Evolutionary conservation across 257 asterid species (phyloP), one percentile per base, ranked within the genome.

Genomic region (Mitragyna speciosa): DNA sequence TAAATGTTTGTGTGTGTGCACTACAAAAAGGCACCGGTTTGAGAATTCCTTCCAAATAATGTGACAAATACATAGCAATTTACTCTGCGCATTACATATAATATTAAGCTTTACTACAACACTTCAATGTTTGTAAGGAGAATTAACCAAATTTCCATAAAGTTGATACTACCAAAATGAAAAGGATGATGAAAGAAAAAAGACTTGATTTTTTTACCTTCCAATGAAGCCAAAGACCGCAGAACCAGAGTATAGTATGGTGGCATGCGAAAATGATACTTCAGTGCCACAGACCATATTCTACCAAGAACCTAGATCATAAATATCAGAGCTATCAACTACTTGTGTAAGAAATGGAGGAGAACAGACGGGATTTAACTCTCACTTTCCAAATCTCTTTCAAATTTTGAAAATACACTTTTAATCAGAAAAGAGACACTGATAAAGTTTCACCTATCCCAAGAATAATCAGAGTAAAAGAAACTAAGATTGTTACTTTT

Each of bases 221-320:
- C 99, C 43, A 95, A 87, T 68, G 99, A 93, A 58, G 98, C 99
- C 84, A 95, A 93, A 78, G 97, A 95, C 70, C 99, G 91, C 84
- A 95, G 91, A 82, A 95, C 89, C 79, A 95, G 97, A 70, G 92
- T 85, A 78, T 83, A 95, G 84, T 95, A 93, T 41, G 99, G 97
- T 76, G 99, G 99, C 96, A 95, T 91, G 84, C 94, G 94, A 89
- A 97, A 93, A 82, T 95, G 99, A 82, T 93, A 92, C 90, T 93
- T 95, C 79, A 93, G 80, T 52, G 99, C 99, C 68, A 95, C 93
- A 59, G 98, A 87, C 97, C 95, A 89, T 87, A 95, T 93, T 88
- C 91, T 93, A 74, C 97, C 90, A 81, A 95, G 89, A 76, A 95
- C 96, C 99, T 95, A 79, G 86, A 87, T 24, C 71, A 86, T 41